phyloP scores from a whole-genome alignment of 2,329 filamentous ascomycete genomes.

The Alternaria angustiovoidea region DNA sequence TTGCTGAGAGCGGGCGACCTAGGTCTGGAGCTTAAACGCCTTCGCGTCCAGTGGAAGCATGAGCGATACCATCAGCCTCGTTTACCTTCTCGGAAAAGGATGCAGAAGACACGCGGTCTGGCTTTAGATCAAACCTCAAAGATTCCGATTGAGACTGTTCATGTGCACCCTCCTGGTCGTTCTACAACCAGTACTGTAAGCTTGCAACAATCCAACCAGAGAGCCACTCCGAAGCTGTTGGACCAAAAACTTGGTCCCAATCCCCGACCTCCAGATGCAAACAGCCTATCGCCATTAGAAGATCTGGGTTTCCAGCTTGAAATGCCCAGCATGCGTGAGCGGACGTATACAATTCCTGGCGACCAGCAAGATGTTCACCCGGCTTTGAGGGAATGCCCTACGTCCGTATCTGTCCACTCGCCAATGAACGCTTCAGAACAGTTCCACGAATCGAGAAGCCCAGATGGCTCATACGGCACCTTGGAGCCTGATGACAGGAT shows the following conservation, averaged over 20 bases:
- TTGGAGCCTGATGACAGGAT: slow-evolving; percentile 9
- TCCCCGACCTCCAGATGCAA: slow-evolving; percentile 9
- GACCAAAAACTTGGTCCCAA: slow-evolving; percentile 17
- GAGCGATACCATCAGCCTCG: background rate
- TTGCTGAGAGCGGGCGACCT: slow-evolving; percentile 30
- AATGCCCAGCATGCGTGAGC: background rate
- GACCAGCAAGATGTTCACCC: slow-evolving; percentile 6
- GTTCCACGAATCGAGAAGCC: background rate
- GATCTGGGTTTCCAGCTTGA: slow-evolving; percentile 15
- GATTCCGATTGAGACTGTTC: background rate
- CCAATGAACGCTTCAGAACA: background rate
- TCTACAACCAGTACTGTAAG: background rate
- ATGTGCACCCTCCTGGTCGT: background rate
- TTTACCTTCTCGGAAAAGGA: background rate
- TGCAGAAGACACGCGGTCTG: background rate
- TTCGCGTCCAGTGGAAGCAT: slow-evolving; percentile 18
- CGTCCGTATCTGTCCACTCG: background rate
- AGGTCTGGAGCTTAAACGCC: slow-evolving; percentile 30
- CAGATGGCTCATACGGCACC: background rate
- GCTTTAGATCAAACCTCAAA: background rate
- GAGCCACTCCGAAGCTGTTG: background rate
- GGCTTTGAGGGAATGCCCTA: background rate
- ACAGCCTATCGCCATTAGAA: background rate
- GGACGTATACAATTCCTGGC: background rate
- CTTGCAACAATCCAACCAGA: background rate